These are phyloP conservation scores for Cerrena zonata DNA, from an alignment of 1,284 basidiomycete species.

Conservation along the genomic window DNA sequence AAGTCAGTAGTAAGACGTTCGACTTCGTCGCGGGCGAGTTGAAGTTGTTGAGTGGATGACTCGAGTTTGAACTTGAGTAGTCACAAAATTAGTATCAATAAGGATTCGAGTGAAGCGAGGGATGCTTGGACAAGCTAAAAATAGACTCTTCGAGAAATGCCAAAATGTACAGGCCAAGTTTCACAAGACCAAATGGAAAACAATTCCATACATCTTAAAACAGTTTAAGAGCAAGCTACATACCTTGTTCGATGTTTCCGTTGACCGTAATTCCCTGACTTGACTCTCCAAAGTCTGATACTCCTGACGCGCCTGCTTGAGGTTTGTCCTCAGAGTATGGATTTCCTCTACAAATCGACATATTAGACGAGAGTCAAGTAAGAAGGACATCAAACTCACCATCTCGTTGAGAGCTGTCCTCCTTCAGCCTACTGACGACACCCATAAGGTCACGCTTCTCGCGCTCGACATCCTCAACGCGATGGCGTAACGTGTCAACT, in stretches of 20 bases:
- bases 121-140: too few species aligned
- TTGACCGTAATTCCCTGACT: conserved; percentile 62
- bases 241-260: conserved; percentile 68
- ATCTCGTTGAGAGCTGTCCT: conserved; percentile 63
- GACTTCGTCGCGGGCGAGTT: conserved; percentile 65
- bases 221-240: too few species aligned
- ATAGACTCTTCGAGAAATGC: too few species aligned
- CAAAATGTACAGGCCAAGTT: too few species aligned
- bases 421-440: conserved; percentile 67
- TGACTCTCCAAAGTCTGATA: conserved; percentile 59
- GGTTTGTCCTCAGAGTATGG: conserved; percentile 55
- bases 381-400: conserved; percentile 33
- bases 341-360: conserved; percentile 53
- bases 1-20: conserved; percentile 63
- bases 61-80: conserved; percentile 68
- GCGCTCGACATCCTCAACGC: conserved; percentile 65
- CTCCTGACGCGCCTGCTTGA: conserved; percentile 72
- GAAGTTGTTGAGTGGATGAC: conserved; percentile 71
- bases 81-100: conserved; percentile 1
- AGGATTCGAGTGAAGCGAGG: too few species aligned
- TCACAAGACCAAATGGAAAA: too few species aligned
- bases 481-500: conserved; percentile 48
- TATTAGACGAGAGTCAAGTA: conserved; percentile 7
- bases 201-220: too few species aligned
- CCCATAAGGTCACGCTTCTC: conserved; percentile 76